Base-by-base conservation (phyloP, 2,329 filamentous ascomycete genomes). In the Beauveria sp. region DNA sequence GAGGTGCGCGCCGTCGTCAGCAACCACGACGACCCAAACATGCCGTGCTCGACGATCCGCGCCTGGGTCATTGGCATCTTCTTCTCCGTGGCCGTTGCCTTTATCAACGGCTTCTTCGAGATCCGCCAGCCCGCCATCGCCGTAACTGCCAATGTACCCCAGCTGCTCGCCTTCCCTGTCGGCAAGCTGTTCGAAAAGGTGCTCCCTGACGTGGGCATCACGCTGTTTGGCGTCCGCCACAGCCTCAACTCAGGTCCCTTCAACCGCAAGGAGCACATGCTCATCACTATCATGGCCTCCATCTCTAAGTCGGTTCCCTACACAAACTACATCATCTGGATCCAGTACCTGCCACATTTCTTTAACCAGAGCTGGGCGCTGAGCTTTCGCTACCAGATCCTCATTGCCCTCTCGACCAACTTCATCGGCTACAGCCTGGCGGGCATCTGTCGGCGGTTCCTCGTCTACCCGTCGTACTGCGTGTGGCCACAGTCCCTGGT, bases 251-350 rank as follows among this genome's bases (percentile, higher is more conserved):
- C 82, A 0, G 81, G 81, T 0, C 76, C 75, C 0, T 85, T 85
- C 68, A 81, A 79, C 59, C 79, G 78, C 66, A 86, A 86, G 67
- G 83, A 85, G 68, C 83, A 85, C 66, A 81, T 83, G 75, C 70
- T 85, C 22, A 81, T 84, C 46, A 80, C 80, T 7, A 81, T 84
- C 65, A 83, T 83, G 78, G 80, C 84, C 52, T 84, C 85, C 69
- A 78, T 79, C 7, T 75, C 75, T 34, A 78, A 72, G 66, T 73
- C 73, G 55, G 70, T 72, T 9, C 78, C 78, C 1, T 81, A 80
- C 68, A 80, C 78, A 4, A 77, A 76, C 67, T 74, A 77, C 66
- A 78, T 81, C 58, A 75, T 80, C 61, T 78, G 76, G 73, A 75
- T 75, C 9, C 79, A 81, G 61, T 70, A 68, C 50, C 53, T 40